Conservation (phyloP, 106 monocot species). For the Allium fistulosum region DNA sequence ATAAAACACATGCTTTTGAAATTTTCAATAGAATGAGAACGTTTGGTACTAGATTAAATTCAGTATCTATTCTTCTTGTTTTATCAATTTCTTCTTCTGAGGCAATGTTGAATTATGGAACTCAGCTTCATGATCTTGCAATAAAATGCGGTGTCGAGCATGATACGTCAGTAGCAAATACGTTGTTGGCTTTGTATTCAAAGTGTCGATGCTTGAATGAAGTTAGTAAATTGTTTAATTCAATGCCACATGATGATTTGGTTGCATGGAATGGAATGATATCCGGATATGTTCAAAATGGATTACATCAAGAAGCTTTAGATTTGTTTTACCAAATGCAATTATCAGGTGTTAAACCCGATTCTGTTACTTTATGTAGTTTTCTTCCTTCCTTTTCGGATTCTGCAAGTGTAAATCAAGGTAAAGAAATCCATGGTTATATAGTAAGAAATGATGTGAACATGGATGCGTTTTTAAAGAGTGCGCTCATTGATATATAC, state of each 20-base stretch:
- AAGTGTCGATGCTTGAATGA: slow-evolving; percentile 59
- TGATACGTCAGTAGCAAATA: slow-evolving; percentile 67
- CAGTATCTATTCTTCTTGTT: slow-evolving; percentile 47
- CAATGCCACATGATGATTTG: slow-evolving; percentile 39
- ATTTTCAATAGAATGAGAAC: slow-evolving; percentile 61
- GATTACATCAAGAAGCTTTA: slow-evolving; percentile 50
- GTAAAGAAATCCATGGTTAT: slow-evolving; percentile 74
- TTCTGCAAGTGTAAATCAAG: slow-evolving; percentile 28
- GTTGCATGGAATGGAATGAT: slow-evolving; percentile 90
- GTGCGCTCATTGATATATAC: slow-evolving; percentile 84
- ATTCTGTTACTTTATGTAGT: slow-evolving; percentile 68
- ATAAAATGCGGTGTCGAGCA: slow-evolving; percentile 50
- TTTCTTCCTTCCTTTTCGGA: slow-evolving; percentile 77
- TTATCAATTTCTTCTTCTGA: slow-evolving; percentile 59
- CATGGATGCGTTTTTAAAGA: slow-evolving; percentile 74
- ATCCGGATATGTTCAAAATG: slow-evolving; percentile 84
- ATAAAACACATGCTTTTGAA: slow-evolving; percentile 25
- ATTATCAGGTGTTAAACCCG: slow-evolving; percentile 47
- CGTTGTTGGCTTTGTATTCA: slow-evolving; percentile 77
- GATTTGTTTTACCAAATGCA: slow-evolving; percentile 64
- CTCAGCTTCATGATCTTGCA: slow-evolving; percentile 56
- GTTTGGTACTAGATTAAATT: slow-evolving; percentile 27
- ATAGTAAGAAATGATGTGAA: slow-evolving; percentile 51
- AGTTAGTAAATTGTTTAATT: slow-evolving; percentile 38
- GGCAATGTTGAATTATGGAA: slow-evolving; percentile 44